Evolutionary conservation across 2,329 filamentous ascomycete species (phyloP).

Genomic region (Fusarium sp.): DNA sequence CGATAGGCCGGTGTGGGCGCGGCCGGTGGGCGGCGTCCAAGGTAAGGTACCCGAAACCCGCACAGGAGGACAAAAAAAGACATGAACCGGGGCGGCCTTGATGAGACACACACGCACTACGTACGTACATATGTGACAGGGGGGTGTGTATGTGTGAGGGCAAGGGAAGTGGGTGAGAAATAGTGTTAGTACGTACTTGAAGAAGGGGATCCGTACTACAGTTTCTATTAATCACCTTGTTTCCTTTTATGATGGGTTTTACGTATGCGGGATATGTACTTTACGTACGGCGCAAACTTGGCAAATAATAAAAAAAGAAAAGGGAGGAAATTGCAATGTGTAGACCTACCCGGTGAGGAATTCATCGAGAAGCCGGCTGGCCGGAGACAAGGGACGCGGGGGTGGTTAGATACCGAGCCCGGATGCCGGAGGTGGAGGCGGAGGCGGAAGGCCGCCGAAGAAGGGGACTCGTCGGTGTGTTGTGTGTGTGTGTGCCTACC

Average conservation of each 20-base stretch:
- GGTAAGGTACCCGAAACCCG: constrained; percentile 42
- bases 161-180: neutral
- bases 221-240: neutral
- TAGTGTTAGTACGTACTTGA: neutral
- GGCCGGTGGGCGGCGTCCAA: constrained; percentile 35
- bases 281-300: neutral
- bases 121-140: neutral
- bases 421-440: constrained; percentile 36
- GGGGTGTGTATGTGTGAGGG: neutral
- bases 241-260: neutral
- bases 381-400: constrained; percentile 29
- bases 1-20: constrained; percentile 29
- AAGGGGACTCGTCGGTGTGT: neutral
- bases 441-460: constrained; percentile 28
- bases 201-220: neutral
- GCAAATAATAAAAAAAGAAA: neutral
- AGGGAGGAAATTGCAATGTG: neutral
- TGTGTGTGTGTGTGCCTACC: neutral
- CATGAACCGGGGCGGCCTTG: neutral
- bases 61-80: constrained; percentile 11
- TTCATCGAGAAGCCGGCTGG: constrained; percentile 26
- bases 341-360: neutral
- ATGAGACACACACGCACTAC: constrained; percentile 6
- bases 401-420: constrained; percentile 28
- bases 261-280: neutral